Evolutionary conservation across 1,139 yeast species (phyloP).

Genomic region (Kodamaea sp.): DNA sequence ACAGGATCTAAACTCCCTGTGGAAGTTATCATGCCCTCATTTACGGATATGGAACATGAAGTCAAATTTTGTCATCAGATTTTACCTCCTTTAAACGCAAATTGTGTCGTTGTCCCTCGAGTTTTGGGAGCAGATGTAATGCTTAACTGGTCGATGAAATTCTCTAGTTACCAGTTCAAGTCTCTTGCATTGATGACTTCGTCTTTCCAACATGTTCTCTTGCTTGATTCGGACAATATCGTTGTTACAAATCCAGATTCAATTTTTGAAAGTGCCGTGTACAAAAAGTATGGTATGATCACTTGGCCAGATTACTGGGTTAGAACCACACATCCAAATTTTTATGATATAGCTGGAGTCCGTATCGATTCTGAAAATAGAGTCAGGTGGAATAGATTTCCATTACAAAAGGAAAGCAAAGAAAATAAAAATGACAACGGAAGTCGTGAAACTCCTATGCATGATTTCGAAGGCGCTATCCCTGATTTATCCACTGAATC

Average conservation of each 20-base stretch:
- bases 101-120: constrained; percentile 29
- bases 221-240: constrained; percentile 44
- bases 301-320: constrained; percentile 87
- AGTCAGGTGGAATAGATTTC: constrained; percentile 16
- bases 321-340: constrained; percentile 66
- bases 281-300: constrained; percentile 53
- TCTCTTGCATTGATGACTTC: constrained; percentile 39
- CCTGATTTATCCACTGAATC: constrained; percentile 64
- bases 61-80: constrained; percentile 14
- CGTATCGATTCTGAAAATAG: constrained; percentile 32
- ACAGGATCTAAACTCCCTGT: constrained; percentile 37
- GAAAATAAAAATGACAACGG: constrained; percentile 2
- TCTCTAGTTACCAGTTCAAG: constrained; percentile 39
- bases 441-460: constrained; percentile 26
- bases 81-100: constrained; percentile 15
- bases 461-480: constrained; percentile 54
- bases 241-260: constrained; percentile 34
- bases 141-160: constrained; percentile 26
- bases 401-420: constrained; percentile 8
- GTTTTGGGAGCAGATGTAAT: constrained; percentile 33
- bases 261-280: constrained; percentile 54
- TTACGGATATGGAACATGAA: constrained; percentile 24
- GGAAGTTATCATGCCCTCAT: constrained; percentile 35
- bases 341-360: constrained; percentile 61
- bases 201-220: constrained; percentile 39